Conservation (phyloP, 2,329 filamentous ascomycete genomes). For the Cercospora berteroae region DNA sequence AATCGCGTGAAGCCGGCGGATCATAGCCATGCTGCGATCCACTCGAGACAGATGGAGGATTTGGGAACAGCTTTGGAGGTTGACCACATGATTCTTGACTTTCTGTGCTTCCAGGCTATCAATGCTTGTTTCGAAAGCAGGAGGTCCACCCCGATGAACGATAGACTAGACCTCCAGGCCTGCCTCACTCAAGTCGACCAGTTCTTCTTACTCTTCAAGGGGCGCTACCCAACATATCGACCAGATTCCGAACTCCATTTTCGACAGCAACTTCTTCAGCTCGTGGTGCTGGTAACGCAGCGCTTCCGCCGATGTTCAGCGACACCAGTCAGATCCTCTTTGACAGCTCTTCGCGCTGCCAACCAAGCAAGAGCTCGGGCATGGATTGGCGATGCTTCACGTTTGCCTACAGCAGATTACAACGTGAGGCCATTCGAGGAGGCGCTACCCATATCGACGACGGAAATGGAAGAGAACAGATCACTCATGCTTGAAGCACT, state of each 20-base stretch:
- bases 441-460: slow-evolving; percentile 13
- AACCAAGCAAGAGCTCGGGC: slow-evolving; percentile 38
- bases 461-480: slow-evolving; percentile 28
- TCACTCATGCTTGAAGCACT: slow-evolving; percentile 26
- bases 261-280: slow-evolving; percentile 50
- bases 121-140: slow-evolving; percentile 41
- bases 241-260: slow-evolving; percentile 45
- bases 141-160: background rate
- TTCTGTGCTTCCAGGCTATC: slow-evolving; percentile 51
- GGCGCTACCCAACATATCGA: slow-evolving; percentile 38
- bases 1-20: slow-evolving; percentile 17
- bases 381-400: slow-evolving; percentile 28
- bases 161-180: slow-evolving; percentile 5
- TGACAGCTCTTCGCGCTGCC: slow-evolving; percentile 39
- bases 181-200: slow-evolving; percentile 37
- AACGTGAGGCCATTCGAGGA: slow-evolving; percentile 19
- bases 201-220: slow-evolving; percentile 46
- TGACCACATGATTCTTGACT: slow-evolving; percentile 58
- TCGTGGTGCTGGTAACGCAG: slow-evolving; percentile 47
- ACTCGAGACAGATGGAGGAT: slow-evolving; percentile 29
- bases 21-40: slow-evolving; percentile 14
- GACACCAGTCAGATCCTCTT: slow-evolving; percentile 40
- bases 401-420: slow-evolving; percentile 21
- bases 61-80: slow-evolving; percentile 46
- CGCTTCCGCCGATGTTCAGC: slow-evolving; percentile 41